Base-by-base conservation (phyloP, 2,329 filamentous ascomycete species). In the Nannizzia gypsea region DNA sequence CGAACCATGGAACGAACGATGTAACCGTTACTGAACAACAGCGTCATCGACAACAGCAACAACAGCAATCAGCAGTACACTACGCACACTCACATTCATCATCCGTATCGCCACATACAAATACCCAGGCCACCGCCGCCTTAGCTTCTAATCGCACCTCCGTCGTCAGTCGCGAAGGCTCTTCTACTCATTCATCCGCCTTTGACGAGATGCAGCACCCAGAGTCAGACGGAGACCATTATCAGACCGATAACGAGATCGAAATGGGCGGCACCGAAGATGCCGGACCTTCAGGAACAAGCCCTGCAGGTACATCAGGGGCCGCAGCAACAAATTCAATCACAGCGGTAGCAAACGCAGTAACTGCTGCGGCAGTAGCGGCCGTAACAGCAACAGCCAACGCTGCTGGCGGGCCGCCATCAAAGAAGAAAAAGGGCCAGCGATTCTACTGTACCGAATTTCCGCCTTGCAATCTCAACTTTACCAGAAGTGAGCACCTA, bases 381-480 rank as follows among this genome's bases (percentile, higher is more conserved):
- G 88, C 87, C 11, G 88, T 89, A 62, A 82, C 82, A 56, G 86
- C 76, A 40, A 84, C 81, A 65, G 78, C 69, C 77, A 83, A 46
- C 13, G 48, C 22, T n/a, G 13, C 48, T 11, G 22, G 22, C 9
- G 55, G 78, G 79, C 83, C 86, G 63, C 87, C 88, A 6, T 85
- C 82, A 58, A 95, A 95, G 76, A 97, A 96, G 81, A 96, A 96
- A 77, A 96, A 96, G 74, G 90, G 90, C 0, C 90, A 96, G 72
- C 84, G 90, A 52, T 99, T 99, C 74, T 96, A 92, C 74, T 99
- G 93, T 75, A 95, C 88, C 3, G 90, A 96, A 34, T 97, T 90
- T 67, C 92, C 92, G 26, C 91, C 91, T 3, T 99, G 93, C 74
- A 91, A 87, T 68, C 74, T 99, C 61, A 96, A 90, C 73, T 99